Evolutionary conservation across 192 early-diverging fungal genomes (phyloP).

Genomic region (Helicostylum pulchrum): DNA sequence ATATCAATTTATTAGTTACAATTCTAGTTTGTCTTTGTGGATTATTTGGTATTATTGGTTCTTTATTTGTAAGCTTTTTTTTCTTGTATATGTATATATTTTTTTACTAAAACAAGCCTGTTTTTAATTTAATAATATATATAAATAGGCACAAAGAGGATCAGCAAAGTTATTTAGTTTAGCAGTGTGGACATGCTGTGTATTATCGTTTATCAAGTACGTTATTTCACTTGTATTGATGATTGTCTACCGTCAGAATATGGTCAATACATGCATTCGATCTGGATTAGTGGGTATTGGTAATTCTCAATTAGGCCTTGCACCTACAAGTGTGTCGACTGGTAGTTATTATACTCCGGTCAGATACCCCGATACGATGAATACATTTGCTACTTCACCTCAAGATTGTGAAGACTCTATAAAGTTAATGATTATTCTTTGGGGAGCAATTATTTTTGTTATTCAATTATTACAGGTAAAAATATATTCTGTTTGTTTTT

Average conservation of each 20-base stretch:
- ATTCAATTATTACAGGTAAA: conserved; percentile 27
- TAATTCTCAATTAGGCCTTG: conserved; percentile 7
- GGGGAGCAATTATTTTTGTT: conserved; percentile 20
- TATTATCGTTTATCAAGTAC: conserved; percentile 22
- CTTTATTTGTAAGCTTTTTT: conserved; percentile 10
- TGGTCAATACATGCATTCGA: conserved; percentile 20
- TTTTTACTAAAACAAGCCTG: background rate
- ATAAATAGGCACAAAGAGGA: conserved; percentile 14
- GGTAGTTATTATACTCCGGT: conserved; percentile 22
- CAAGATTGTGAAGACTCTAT: conserved; percentile 13
- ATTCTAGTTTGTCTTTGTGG: conserved; percentile 15
- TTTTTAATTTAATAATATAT: background rate
- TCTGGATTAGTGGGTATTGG: conserved; percentile 17
- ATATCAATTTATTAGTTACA: conserved; percentile 22
- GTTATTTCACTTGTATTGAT: conserved; percentile 17
- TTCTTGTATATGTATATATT: background rate
- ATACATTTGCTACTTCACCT: conserved; percentile 1
- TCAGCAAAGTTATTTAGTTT: conserved; percentile 24
- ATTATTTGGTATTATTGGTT: conserved; percentile 21
- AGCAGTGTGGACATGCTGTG: conserved; percentile 17
- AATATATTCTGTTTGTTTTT: background rate
- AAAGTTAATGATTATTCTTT: conserved; percentile 21
- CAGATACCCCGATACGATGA: conserved; percentile 21
- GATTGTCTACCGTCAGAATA: conserved; percentile 18
- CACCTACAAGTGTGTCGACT: conserved; percentile 1